Base-by-base conservation (phyloP, 1,139 yeast genomes). In the Blastobotrys aristatus region DNA sequence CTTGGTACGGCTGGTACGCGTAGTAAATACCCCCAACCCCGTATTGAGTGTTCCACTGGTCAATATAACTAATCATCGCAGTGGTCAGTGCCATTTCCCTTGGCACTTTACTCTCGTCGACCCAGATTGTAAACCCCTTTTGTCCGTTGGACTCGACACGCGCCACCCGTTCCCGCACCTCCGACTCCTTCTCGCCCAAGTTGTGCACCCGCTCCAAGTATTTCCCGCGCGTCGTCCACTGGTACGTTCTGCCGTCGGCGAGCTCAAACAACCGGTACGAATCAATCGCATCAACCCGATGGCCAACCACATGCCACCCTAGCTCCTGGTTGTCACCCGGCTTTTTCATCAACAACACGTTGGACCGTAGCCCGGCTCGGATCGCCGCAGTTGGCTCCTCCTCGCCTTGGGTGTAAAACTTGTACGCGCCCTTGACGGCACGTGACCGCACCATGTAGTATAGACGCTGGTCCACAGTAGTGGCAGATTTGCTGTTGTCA, bases 361-460 rank as follows among this genome's bases (percentile, higher is more conserved):
- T 79, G 35, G 82, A 75, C 59, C 82, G 67, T 40, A 79, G 66
- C 3, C 84, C 84, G 0, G 84, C 84, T 48, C 83, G 68, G 29
- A 79, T 57, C 8, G 77, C 72, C 5, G 82, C 84, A 43, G 78
- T 74, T 0, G 83, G 82, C 53, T 75, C 76, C 50, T 76, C 79
- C 55, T 71, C 73, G 2, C 76, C 79, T 3, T 70, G 63, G 4
- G 76, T 72, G 55, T 69, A 79, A 77, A 79, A 73, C 57, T 73
- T 77, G 63, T 79, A 79, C 2, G 82, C 81, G 40, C 84, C 83
- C 61, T 79, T 79, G 40, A 79, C 83, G 3, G 83, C 82, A 52
- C 84, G 68, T 8, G 83, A 78, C 53, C 84, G 70, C 14, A 70
- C 70, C 65, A 77, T 75, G 72, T 77, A 74, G 56, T 74, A 78